phyloP scores from a whole-genome alignment of 177 flowering plant genomes.

The Vitis hybrid region DNA sequence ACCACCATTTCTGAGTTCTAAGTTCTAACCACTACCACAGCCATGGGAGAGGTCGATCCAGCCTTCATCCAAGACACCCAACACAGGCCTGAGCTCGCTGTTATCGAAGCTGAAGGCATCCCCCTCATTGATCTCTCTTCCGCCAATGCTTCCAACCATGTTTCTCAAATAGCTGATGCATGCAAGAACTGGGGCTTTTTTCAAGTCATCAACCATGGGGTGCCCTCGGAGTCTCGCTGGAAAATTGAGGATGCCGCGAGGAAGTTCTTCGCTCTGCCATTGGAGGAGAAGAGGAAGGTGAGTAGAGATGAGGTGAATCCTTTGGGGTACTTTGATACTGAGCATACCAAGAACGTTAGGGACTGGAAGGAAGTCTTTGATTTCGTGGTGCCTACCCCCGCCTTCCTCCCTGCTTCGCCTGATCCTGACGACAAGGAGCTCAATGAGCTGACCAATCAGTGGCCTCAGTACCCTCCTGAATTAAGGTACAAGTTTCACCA shows the following conservation, averaged over 20 bases:
- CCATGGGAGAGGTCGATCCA: constrained; percentile 49
- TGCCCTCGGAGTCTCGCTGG: constrained; percentile 28
- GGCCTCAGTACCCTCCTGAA: constrained; percentile 50
- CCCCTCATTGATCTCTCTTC: constrained; percentile 53
- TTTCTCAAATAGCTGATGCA: constrained; percentile 39
- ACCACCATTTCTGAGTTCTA: too few relatives aligned
- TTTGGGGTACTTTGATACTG: constrained; percentile 50
- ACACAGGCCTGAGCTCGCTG: constrained; percentile 44
- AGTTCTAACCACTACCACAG: background rate
- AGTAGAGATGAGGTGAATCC: constrained; percentile 44
- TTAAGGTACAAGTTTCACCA: constrained; percentile 33
- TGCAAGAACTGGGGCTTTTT: constrained; percentile 74
- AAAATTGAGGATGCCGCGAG: constrained; percentile 29
- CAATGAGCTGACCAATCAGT: constrained; percentile 36
- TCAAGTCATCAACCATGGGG: constrained; percentile 70
- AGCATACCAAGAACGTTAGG: constrained; percentile 62
- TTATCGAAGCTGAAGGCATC: constrained; percentile 32
- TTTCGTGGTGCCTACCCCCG: constrained; percentile 22
- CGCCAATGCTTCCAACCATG: constrained; percentile 9
- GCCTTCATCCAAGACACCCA: constrained; percentile 49
- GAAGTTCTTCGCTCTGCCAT: constrained; percentile 42
- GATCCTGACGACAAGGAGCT: constrained; percentile 26
- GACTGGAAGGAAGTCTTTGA: constrained; percentile 79
- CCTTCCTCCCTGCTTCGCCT: constrained; percentile 34
- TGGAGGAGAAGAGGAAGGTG: constrained; percentile 60